A percentile compares a stretch with the other conserved stretches of the same genome.
phyloP scores from a whole-genome alignment of 179 eudicot species.

The Silene noctiflora region DNA sequence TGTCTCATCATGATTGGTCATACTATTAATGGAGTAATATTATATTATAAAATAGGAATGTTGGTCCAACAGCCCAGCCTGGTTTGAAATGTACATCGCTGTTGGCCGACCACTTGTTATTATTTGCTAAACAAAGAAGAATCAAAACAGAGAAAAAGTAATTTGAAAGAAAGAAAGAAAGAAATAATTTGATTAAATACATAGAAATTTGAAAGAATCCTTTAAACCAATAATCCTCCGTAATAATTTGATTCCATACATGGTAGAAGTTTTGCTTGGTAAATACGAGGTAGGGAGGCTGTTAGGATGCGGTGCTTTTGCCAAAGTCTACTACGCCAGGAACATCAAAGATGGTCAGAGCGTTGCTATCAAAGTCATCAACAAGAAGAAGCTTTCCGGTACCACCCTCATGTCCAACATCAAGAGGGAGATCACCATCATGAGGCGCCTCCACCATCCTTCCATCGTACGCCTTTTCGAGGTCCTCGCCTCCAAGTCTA shows the following conservation, averaged over 20 bases:
- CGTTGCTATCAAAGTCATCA: slow-evolving; percentile 40
- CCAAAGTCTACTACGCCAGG: slow-evolving; percentile 38
- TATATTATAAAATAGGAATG: no score
- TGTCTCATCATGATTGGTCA: no score
- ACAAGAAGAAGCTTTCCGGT: slow-evolving; percentile 31
- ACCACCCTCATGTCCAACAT: slow-evolving; percentile 27
- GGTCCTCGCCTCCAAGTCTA: slow-evolving; percentile 38
- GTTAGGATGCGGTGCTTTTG: slow-evolving; percentile 43
- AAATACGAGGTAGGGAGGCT: slow-evolving; percentile 42
- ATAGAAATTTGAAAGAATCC: no score
- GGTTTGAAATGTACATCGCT: no score
- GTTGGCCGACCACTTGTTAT: no score
- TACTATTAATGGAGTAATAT: no score
- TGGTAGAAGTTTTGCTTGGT: slow-evolving; percentile 22
- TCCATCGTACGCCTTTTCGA: slow-evolving; percentile 37
- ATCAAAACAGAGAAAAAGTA: no score
- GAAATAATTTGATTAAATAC: no score
- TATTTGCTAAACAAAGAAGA: no score
- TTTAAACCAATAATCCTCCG: no score
- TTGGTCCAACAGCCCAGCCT: no score
- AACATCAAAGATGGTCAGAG: slow-evolving; percentile 32
- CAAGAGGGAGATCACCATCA: slow-evolving; percentile 38
- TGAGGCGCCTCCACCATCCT: slow-evolving; percentile 36
- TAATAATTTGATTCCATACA: not conserved
- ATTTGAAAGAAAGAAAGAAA: no score